Percentiles rank a stretch among this genome's conserved stretches.
Conservation (phyloP, 352 stramenopile species). For the Globisporangium takayamanum region DNA sequence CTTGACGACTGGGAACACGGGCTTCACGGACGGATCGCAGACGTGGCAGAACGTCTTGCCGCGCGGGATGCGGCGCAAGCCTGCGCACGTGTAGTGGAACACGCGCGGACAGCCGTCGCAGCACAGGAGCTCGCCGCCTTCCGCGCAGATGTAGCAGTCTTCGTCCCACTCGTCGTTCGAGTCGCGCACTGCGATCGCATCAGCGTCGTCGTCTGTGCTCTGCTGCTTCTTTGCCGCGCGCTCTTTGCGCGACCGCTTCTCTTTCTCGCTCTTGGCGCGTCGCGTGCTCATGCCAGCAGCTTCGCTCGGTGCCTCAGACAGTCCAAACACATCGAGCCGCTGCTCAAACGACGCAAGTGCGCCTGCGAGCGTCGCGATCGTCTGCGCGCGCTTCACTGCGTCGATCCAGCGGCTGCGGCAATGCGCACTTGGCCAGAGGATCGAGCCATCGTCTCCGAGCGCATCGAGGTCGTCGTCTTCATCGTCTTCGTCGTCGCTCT, state of each 20-base stretch:
- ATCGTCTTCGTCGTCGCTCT: conserved; percentile 66
- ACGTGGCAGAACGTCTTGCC: conserved; percentile 84
- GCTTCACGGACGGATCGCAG: conserved; percentile 68
- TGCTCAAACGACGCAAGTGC: conserved; percentile 63
- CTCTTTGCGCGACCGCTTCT: conserved; percentile 66
- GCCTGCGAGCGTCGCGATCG: conserved; percentile 47
- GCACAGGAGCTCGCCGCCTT: conserved; percentile 81
- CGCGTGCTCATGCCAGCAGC: conserved; percentile 40
- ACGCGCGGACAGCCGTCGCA: conserved; percentile 89
- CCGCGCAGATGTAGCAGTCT: conserved; percentile 86
- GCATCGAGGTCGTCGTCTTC: conserved; percentile 71
- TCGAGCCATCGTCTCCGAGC: conserved; percentile 45
- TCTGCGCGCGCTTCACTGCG: conserved; percentile 44
- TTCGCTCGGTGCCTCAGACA: conserved; percentile 37
- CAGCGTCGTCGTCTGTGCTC: conserved; percentile 36
- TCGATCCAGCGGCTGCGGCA: conserved; percentile 68
- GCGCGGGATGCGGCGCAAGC: conserved; percentile 65
- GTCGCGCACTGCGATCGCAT: conserved; percentile 23
- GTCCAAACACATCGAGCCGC: conserved; percentile 54
- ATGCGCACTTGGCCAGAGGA: conserved; percentile 67
- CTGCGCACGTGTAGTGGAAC: conserved; percentile 88
- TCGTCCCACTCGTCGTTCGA: conserved; percentile 84
- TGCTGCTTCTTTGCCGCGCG: conserved; percentile 60
- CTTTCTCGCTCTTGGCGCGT: conserved; percentile 59
- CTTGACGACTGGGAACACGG: conserved; percentile 37